Evolutionary conservation across 768 basidiomycete genomes (phyloP).

Genomic region (Rubroboletus pulcherrimus): DNA sequence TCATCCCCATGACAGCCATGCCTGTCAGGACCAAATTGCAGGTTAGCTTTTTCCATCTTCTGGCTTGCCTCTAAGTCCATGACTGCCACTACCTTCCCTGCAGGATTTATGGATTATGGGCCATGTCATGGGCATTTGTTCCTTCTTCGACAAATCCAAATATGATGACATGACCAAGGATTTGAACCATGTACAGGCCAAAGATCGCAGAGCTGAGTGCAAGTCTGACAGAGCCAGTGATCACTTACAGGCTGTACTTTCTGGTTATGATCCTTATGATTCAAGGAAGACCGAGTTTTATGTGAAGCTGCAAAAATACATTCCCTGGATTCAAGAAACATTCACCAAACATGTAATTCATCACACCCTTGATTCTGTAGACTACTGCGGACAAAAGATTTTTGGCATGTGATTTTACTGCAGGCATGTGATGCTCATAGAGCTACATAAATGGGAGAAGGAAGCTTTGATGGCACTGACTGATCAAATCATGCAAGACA

Average conservation of each 20-base stretch:
- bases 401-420: neutral
- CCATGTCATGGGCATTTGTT: neutral
- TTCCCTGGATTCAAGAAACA: neutral
- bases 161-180: neutral
- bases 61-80: too few species aligned
- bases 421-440: neutral
- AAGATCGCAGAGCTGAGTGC: neutral
- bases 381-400: neutral
- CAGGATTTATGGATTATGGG: slow-evolving; percentile 9
- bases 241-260: neutral
- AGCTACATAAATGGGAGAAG: slow-evolving; percentile 6
- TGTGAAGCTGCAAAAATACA: neutral
- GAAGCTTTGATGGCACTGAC: neutral
- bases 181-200: neutral
- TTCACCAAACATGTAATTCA: slow-evolving; percentile 2
- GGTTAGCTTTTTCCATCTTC: neutral
- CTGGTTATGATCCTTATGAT: neutral
- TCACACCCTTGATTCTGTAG: neutral
- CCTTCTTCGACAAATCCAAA: accelerated
- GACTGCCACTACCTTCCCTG: neutral
- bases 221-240: neutral
- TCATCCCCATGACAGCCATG: slow-evolving; percentile 4
- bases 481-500: slow-evolving; percentile 16
- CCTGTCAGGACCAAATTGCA: slow-evolving; percentile 7
- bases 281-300: neutral